Evolutionary conservation across 495 filamentous ascomycete genomes (phyloP), one percentile per base, ranked within the genome.

Genomic region (Lasiosphaeriaceae sp.): DNA sequence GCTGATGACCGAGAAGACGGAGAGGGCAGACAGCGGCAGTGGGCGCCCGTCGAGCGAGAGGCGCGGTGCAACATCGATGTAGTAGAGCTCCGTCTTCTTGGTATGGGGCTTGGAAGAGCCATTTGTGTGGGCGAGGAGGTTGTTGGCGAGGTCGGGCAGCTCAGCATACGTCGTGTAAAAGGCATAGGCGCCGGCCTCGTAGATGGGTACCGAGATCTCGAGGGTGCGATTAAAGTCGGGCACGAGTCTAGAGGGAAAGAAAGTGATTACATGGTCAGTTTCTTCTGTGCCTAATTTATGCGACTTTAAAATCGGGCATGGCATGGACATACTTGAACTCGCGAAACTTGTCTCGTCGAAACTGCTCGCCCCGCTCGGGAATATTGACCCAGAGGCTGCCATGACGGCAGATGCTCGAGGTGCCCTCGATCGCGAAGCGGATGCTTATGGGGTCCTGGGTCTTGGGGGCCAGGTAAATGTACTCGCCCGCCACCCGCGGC

Each of bases 301-400:
- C n/a, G n/a, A n/a, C n/a, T n/a, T n/a, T n/a, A n/a, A n/a, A n/a
- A n/a, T n/a, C n/a, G n/a, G 29, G 6, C 20, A 21, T 6, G n/a
- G 31, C 5, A 52, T 8, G 16, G 24, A 3, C 21, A n/a, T 81
- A 96, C 94, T 88, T 92, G 78, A 88, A 94, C 71, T 92, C 85
- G 58, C 84, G 83, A 66, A 93, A 99, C 9, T 81, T 79, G 61
- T 86, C 77, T 55, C 95, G 85, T 47, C 81, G 77, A 65, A 97
- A 97, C 12, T 80, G 74, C 54, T 82, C 76, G 46, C 86, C 90
- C 59, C 81, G 78, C 58, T 84, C 82, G 2, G 95, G 95, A 53
- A 96, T 87, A 71, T 99, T 97, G 55, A 94, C 88, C 93, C 94
- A 97, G 51, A 99, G 77, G 62, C 88, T 95, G 41, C 95, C 95